Base-by-base conservation (phyloP, 345 rosid species). In the Stellera chamaejasme region DNA sequence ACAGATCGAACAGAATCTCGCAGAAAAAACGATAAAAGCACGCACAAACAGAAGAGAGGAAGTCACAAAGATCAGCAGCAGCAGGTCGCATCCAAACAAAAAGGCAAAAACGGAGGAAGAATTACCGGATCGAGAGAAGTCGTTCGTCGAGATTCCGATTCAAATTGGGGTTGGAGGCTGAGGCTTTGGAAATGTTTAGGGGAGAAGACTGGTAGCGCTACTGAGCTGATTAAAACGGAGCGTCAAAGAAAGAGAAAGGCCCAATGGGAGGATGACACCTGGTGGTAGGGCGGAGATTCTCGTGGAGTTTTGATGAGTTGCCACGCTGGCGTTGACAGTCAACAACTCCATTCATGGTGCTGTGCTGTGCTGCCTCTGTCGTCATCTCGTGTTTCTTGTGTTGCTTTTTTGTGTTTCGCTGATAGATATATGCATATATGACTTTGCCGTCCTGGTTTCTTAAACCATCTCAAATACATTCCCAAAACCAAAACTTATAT, bases 261-360 rank as follows among this genome's bases (percentile, higher is more conserved):
- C 83, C 76, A 77, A 72, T 75, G 3, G n/a, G 0, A 55, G 12
- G 4, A 0, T 6, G 80, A 73, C 85, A 79, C 13, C 72, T 74
- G 68, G 15, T 50, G 52, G 15, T 23, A 25, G 66, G 39, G 52
- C 61, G 55, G 66, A 51, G 70, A 74, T 59, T 66, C 65, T 65
- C 71, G 64, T 52, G 58, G 60, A 58, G 11, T 23, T 48, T 39
- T 11, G 48, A 44, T 11, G 13, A 27, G 42, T 32, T 32, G 58
- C 66, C 72, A 67, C 71, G 78, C 56, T 59, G 68, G 60, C 55
- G 48, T 70, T 72, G 83, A 58, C 61, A 5, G 53, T 47, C 52
- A 58, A 58, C 42, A 13, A 5, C 39, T 8, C 5, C 39, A 32
- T 32, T 19, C 23, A 19, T 19, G 23, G 23, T 19, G 23, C 23